A percentile compares a stretch with the other conserved stretches of the same genome.
Conservation (phyloP, 164 flowering plant genomes). For the Nymphaea colorata region DNA sequence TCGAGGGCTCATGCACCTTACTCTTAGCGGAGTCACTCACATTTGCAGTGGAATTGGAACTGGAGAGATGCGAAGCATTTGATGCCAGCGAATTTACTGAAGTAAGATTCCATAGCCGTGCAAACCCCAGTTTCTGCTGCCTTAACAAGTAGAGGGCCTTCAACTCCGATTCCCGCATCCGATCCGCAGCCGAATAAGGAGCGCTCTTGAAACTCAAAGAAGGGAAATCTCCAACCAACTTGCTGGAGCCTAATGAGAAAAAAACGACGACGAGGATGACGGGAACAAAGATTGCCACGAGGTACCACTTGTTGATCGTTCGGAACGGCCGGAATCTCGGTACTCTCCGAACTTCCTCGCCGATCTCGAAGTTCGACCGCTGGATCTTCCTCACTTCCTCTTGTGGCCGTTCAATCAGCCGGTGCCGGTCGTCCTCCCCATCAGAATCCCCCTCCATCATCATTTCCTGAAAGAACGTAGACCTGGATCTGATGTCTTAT, state of each 20-base stretch:
- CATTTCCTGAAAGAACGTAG: background rate
- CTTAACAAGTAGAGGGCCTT: conserved; percentile 54
- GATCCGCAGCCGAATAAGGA: conserved; percentile 15
- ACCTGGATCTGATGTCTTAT: background rate
- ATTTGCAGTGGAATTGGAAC: conserved; percentile 7
- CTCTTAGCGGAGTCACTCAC: conserved; percentile 4
- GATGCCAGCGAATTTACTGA: conserved; percentile 1
- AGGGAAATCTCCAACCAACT: conserved; percentile 23
- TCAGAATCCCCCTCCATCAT: conserved; percentile 20
- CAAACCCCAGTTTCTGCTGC: conserved; percentile 58
- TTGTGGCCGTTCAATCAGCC: conserved; percentile 29
- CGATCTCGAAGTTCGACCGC: conserved; percentile 11
- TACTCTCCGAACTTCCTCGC: conserved; percentile 6
- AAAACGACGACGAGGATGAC: conserved; percentile 32
- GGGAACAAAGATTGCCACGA: conserved; percentile 33
- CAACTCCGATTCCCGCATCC: conserved; percentile 67
- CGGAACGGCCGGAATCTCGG: conserved; percentile 9
- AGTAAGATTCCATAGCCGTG: conserved; percentile 43
- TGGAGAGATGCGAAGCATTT: background rate
- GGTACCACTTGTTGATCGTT: conserved; percentile 28
- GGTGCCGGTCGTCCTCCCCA: conserved; percentile 60
- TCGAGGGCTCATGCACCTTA: background rate
- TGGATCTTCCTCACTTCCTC: conserved; percentile 13
- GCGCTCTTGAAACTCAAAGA: background rate
- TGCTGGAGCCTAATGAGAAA: conserved; percentile 37